Evolutionary conservation across 345 rosid species (phyloP).

Genomic region (Draba incana): DNA sequence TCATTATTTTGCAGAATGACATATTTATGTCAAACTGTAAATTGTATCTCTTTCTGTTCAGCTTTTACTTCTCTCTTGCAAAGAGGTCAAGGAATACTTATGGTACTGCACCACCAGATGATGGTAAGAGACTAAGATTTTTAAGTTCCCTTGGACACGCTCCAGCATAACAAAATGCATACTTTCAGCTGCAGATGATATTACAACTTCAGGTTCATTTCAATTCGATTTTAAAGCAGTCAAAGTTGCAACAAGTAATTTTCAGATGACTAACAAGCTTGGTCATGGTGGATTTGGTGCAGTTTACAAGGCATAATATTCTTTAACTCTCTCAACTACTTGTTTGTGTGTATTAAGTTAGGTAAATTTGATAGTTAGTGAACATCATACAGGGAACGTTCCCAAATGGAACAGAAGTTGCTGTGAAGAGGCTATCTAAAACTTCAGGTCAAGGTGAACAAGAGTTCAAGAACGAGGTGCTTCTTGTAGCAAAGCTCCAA

Average conservation of each 20-base stretch:
- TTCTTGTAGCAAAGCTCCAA: conserved; percentile 37
- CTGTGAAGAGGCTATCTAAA: conserved; percentile 51
- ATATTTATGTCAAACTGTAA: neutral
- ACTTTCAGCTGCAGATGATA: conserved; percentile 41
- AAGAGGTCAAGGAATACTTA: conserved; percentile 36
- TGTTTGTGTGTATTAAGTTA: neutral
- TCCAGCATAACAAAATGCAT: neutral
- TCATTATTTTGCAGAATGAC: conserved; percentile 7
- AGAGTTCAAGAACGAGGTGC: conserved; percentile 32
- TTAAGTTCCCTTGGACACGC: neutral
- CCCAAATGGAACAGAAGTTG: conserved; percentile 43
- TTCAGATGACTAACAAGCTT: conserved; percentile 49
- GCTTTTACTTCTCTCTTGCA: conserved; percentile 30
- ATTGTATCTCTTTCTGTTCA: too few relatives aligned
- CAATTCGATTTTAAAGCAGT: conserved; percentile 46
- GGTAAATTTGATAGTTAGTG: neutral
- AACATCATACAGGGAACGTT: conserved; percentile 30
- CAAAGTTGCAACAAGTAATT: conserved; percentile 48
- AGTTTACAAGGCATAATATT: conserved; percentile 54
- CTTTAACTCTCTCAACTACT: neutral
- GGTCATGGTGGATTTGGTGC: conserved; percentile 71
- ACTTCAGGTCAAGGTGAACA: conserved; percentile 52
- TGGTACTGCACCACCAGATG: conserved; percentile 21
- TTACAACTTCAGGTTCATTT: conserved; percentile 42
- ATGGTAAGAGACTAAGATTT: conserved; percentile 27